Evolutionary conservation across 1,284 basidiomycete species (phyloP), one percentile per base, ranked within the genome.

Genomic region (Moniliophthora roreri): DNA sequence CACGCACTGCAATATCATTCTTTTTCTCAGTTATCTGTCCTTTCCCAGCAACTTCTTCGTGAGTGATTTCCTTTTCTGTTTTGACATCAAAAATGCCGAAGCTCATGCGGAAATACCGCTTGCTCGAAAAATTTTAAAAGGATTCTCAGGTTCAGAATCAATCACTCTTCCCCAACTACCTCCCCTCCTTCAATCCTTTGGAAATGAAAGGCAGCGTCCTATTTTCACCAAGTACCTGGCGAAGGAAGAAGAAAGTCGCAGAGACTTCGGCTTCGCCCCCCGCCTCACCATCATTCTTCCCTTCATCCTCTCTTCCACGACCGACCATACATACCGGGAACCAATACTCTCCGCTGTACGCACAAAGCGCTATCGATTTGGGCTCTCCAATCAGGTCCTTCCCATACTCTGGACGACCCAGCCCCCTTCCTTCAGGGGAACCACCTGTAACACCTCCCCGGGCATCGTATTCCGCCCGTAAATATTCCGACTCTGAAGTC

Each of bases 161-260:
- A 50, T 24, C 28, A 32, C 28, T 11, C 18, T 23, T 23, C n/a
- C n/a, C 26, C 21, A 23, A 37, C 50, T 28, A 2, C 34, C 38
- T 10, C n/a, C 26, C 24, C 24, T 21, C 36, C 47, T 16, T 34
- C 21, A 28, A 39, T 38, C 45, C 37, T n/a, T 26, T 13, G 4
- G 41, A 18, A 24, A 56, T 53, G 55, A 53, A 53, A 37, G 40
- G 34, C 16, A 34, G 44, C 28, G 20, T 36, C 13, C 41, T 56
- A 3, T 56, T 56, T 36, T 53, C 51, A 13, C 55, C 55, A 11
- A 53, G 51, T n/a, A 53, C 41, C 20, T 56, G 55, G 55, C 34
- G 51, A 23, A 53, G 37, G 32, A 56, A 50, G 48, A 52, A 40
- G 35, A 38, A 36, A 4, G 16, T 50, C 34, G 23, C 20, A 20